Evolutionary conservation across 805 yeast genomes (phyloP), one percentile per base, ranked within the genome.

Genomic region (Nakazawaea pomicola): DNA sequence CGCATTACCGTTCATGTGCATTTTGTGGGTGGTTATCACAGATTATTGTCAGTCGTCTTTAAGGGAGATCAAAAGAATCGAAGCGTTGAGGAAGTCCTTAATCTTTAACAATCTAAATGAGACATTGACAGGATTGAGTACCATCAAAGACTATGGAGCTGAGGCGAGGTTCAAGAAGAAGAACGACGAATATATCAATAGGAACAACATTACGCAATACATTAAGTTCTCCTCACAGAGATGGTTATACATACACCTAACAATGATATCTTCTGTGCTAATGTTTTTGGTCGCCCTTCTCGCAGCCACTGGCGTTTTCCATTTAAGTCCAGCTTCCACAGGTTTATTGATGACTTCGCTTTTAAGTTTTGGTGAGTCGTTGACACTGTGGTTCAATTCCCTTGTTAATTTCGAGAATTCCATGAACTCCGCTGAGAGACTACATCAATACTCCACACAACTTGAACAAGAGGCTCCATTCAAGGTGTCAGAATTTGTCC

Each of bases 401-500:
- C 55, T 62, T 63, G 68, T 75, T 14, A 64, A 60, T 46, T 67
- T 68, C 19, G 83, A 78, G 52, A 73, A 70, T 45, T 74, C 72
- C 48, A 72, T 78, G 77, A 75, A 75, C 52, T 70, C 81, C 3
- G 81, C 71, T 10, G 83, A 78, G 54, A 70, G 91, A 58, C 54
- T 83, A 29, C 63, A 71, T 37, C 73, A 76, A 47, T 80, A 81
- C 54, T 84, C 83, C 1, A 67, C 58, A 49, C 58, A 68, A 15
- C 57, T 84, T 34, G 77, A 75, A 0, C 74, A 75, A 45, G 93
- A 85, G 55, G 80, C 81, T 1, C 70, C 80, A 1, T 71, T 68
- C 45, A 56, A 62, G 29, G 66, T 73, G 37, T 60, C 33, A 3
- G 40, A 51, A 53, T 10, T 61, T 64, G 36, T 76, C 77, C 4